These are phyloP conservation scores for Cutaneotrichosporon dermatis DNA, from an alignment of 1,284 basidiomycete species.

Conservation along the genomic window DNA sequence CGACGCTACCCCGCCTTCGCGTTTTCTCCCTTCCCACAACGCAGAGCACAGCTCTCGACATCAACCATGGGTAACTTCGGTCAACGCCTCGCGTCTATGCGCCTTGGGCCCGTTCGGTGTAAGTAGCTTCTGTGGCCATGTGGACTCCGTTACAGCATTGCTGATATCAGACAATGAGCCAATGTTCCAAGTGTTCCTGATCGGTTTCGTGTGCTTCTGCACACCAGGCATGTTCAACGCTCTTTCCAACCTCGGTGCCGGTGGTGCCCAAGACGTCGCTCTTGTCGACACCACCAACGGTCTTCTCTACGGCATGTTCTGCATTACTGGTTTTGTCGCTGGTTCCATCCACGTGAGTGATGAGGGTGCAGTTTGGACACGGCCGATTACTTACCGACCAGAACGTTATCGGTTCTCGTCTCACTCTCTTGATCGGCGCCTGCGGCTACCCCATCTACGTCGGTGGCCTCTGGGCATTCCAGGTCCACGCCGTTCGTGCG, in stretches of 20 bases:
- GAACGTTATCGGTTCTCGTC: conserved; percentile 50
- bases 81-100: conserved; percentile 11
- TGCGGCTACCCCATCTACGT: conserved; percentile 42
- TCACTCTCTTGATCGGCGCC: conserved; percentile 50
- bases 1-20: too few relatives aligned
- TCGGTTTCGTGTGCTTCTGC: conserved; percentile 52
- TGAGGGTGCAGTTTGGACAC: too few relatives aligned
- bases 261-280: conserved; percentile 50
- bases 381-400: too few relatives aligned
- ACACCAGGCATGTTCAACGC: conserved; percentile 57
- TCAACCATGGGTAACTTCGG: conserved; percentile 13
- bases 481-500: conserved; percentile 8
- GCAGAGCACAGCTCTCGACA: neutral
- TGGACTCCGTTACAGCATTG: neutral
- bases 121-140: conserved; percentile 1
- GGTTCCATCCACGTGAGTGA: conserved; percentile 11
- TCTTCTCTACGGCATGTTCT: conserved; percentile 53
- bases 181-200: conserved; percentile 51
- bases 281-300: conserved; percentile 49
- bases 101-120: conserved; percentile 20
- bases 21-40: neutral
- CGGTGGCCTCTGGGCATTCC: conserved; percentile 27
- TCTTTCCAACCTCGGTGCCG: conserved; percentile 53
- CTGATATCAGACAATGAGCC: conserved; percentile 44
- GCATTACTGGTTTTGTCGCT: conserved; percentile 44